A percentile compares a stretch with the other conserved stretches of the same genome.
Evolutionary conservation across 73 alveolate genomes (phyloP).

Genomic region (Tetrahymena thermophila): DNA sequence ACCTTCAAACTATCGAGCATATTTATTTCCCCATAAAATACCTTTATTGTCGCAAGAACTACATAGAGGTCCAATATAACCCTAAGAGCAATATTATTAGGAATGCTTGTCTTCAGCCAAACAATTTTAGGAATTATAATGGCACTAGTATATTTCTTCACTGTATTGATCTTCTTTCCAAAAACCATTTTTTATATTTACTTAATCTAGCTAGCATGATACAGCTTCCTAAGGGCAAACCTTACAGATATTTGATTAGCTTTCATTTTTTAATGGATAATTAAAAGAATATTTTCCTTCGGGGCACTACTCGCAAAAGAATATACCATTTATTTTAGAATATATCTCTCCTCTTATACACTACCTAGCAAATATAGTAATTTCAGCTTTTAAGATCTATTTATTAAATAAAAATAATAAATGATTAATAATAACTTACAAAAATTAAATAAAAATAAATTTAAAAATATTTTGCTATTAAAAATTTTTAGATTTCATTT

Average conservation of each 20-base stretch:
- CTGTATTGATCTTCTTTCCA: not conserved
- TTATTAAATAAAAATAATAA: too few relatives aligned
- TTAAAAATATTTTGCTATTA: too few relatives aligned
- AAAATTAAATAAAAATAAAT: too few relatives aligned
- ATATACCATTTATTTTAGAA: not conserved
- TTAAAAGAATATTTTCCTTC: not conserved
- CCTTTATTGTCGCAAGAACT: not conserved
- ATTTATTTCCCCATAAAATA: not conserved
- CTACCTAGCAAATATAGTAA: not conserved
- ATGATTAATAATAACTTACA: too few relatives aligned
- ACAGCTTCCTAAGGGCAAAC: not conserved
- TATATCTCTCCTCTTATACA: not conserved
- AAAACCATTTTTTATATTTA: not conserved
- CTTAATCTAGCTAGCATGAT: not conserved
- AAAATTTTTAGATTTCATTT: too few relatives aligned
- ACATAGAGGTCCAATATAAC: not conserved
- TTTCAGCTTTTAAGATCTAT: not conserved
- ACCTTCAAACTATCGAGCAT: not conserved
- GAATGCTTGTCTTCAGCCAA: not conserved
- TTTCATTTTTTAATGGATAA: not conserved
- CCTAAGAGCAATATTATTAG: not conserved
- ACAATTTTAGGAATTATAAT: not conserved
- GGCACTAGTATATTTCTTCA: not conserved
- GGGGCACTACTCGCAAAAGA: not conserved
- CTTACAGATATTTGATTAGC: not conserved